These are phyloP conservation scores for Colletotrichum agaves DNA, from an alignment of 2,329 filamentous ascomycete species.

Conservation along the genomic window DNA sequence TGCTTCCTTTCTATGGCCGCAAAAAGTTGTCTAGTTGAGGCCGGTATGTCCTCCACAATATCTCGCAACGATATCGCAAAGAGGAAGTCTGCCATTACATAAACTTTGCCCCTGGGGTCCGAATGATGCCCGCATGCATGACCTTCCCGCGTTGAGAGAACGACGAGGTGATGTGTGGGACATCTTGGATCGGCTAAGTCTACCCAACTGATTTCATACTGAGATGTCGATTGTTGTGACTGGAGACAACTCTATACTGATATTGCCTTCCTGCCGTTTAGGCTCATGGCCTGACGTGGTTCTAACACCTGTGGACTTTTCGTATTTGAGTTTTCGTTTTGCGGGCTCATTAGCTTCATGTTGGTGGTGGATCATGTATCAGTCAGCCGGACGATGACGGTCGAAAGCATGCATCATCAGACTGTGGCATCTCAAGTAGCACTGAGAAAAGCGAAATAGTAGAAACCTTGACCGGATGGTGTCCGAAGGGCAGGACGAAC, in stretches of 20 bases:
- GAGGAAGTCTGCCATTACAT: neutral
- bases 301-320: too few relatives aligned
- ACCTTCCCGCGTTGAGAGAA: neutral
- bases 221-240: neutral
- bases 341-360: too few relatives aligned
- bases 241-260: neutral
- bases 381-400: neutral
- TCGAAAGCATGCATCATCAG: neutral
- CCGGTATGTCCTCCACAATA: too few relatives aligned
- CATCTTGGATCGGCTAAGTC: neutral
- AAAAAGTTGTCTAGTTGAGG: too few relatives aligned
- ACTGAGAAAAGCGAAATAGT: too few relatives aligned
- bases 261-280: too few relatives aligned
- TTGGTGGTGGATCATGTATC: too few relatives aligned
- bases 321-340: too few relatives aligned
- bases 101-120: neutral
- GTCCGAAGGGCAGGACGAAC: neutral
- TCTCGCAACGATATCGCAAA: too few relatives aligned
- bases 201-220: neutral
- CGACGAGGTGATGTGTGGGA: neutral
- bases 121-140: neutral
- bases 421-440: too few relatives aligned
- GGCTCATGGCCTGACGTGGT: too few relatives aligned
- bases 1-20: neutral
- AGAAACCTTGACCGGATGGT: neutral